Evolutionary conservation across 495 filamentous ascomycete genomes (phyloP).

Genomic region (Podospora fimiseda): DNA sequence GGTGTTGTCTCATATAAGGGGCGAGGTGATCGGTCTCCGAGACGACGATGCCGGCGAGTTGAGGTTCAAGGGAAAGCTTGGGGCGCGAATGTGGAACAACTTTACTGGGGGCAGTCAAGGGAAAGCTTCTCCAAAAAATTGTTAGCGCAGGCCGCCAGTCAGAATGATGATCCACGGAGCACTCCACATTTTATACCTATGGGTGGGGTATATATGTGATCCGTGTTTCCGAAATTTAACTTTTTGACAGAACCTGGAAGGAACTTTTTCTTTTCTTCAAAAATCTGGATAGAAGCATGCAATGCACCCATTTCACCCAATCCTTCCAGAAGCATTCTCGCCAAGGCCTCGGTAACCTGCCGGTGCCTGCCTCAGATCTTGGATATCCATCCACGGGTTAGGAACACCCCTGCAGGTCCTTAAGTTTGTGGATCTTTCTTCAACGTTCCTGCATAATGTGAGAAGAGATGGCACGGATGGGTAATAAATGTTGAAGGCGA

Average conservation of each 20-base stretch:
- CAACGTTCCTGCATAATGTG: too few relatives aligned
- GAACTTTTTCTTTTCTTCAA: too few relatives aligned
- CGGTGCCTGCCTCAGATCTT: not conserved
- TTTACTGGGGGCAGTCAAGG: not conserved
- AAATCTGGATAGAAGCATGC: too few relatives aligned
- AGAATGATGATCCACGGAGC: not conserved
- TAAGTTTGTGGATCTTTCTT: too few relatives aligned
- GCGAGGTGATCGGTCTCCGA: not conserved
- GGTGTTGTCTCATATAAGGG: not conserved
- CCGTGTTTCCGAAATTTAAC: too few relatives aligned
- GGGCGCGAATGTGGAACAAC: not conserved
- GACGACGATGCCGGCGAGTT: not conserved
- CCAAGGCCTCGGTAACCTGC: not conserved
- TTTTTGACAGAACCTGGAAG: too few relatives aligned
- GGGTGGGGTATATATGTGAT: too few relatives aligned
- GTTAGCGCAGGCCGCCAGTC: not conserved
- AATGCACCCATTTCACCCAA: too few relatives aligned
- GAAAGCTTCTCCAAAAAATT: not conserved
- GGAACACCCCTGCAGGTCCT: not conserved
- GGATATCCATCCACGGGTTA: not conserved
- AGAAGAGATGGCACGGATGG: too few relatives aligned
- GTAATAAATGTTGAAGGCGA: too few relatives aligned
- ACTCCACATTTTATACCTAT: too few relatives aligned
- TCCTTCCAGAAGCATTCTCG: constrained; percentile 3
- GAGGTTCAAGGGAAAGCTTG: not conserved